Evolutionary conservation across 1,284 basidiomycete genomes (phyloP), one percentile per base, ranked within the genome.

Genomic region (Peniophora sp.): DNA sequence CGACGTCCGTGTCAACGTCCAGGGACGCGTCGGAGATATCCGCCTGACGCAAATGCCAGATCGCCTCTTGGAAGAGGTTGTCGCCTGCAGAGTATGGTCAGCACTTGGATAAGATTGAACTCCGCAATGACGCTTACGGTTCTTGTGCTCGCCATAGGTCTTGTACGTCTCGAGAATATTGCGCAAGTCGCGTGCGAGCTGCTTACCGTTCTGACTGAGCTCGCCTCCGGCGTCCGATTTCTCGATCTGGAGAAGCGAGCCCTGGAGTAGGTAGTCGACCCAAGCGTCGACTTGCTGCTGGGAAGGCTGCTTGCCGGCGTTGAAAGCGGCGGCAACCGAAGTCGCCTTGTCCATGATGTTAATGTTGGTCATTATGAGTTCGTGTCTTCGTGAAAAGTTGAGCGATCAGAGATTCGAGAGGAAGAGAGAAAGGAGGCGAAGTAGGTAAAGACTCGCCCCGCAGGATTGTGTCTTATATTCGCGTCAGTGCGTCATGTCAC

Each of bases 221-320:
- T 71, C 68, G 2, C 65, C 66, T 1, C 63, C 62, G 24, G 69
- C 65, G 0, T 66, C 47, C 3, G 61, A 58, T 1, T 72, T 68
- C 51, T 77, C 67, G 24, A 70, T 62, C 47, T 72, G 68, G 14
- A 75, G 62, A 48, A 85, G 62, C 17, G 73, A 67, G 35, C 73
- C 67, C 20, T 70, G 57, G 36, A 76, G 72, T 44, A 78, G 55
- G 67, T 70, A 77, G 58, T 81, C 74, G 55, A 83, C 70, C 57
- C 73, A 70, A 0, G 61, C 56, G 53, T 70, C 70, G 36, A 76
- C 58, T 59, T 85, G 83, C 34, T 72, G 61, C 20, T 81, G 79
- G 1, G 70, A 73, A 14, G 83, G 83, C 11, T 84, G 67, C 58
- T 86, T 86, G 20, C 80, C 81, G 36, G 81, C 81, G 54, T 78